phyloP scores from a whole-genome alignment of 805 yeast species.

The Lipomyces sp. region DNA sequence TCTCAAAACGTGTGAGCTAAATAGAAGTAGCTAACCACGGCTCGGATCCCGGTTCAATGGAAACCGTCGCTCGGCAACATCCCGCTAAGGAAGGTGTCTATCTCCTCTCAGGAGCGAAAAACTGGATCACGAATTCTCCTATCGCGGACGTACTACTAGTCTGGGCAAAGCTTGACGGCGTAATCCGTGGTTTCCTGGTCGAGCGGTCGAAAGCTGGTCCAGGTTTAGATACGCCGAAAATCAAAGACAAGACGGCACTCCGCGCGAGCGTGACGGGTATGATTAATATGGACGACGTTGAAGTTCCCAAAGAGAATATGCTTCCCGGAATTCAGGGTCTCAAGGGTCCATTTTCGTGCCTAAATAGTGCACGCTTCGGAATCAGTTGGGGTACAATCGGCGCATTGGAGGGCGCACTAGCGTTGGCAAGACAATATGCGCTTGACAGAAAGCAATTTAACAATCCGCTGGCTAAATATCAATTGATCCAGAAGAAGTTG shows the following conservation, averaged over 20 bases:
- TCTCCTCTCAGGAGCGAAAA: conserved; percentile 50
- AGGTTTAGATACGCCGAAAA: conserved; percentile 49
- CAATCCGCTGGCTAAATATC: conserved; percentile 50
- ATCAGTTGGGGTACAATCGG: conserved; percentile 54
- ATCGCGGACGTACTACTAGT: conserved; percentile 51
- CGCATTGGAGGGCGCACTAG: conserved; percentile 50
- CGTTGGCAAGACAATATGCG: conserved; percentile 47
- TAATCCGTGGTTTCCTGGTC: conserved; percentile 51
- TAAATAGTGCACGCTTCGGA: conserved; percentile 52
- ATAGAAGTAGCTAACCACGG: conserved; percentile 55
- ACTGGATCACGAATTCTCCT: conserved; percentile 55
- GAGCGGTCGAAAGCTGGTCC: conserved; percentile 46
- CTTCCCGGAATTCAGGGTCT: conserved; percentile 49
- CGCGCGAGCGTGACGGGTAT: conserved; percentile 53
- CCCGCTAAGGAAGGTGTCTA: conserved; percentile 51
- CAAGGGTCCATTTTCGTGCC: conserved; percentile 53
- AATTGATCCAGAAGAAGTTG: conserved; percentile 51
- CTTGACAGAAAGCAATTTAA: conserved; percentile 50
- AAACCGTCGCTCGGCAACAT: conserved; percentile 55
- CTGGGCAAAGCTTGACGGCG: conserved; percentile 54
- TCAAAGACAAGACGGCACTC: conserved; percentile 48
- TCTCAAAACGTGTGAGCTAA: background rate
- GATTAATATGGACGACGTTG: conserved; percentile 52
- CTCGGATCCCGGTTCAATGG: conserved; percentile 63
- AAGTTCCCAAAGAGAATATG: conserved; percentile 51